These are phyloP conservation scores for Lepidium sativum DNA, from an alignment of 345 rosid genomes.

Conservation along the genomic window DNA sequence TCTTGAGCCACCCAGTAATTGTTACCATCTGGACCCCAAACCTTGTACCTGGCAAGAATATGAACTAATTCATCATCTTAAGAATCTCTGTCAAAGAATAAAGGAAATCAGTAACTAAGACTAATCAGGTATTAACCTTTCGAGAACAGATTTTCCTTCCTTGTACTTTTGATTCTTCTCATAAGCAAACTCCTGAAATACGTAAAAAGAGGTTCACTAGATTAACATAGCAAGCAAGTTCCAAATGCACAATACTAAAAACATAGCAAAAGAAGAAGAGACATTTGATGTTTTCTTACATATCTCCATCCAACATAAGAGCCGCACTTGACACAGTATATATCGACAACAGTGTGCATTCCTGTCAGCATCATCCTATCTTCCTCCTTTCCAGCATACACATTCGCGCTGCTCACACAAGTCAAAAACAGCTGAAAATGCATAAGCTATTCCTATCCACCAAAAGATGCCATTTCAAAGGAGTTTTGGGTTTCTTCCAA, in stretches of 20 bases:
- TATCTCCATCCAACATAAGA: constrained; percentile 85
- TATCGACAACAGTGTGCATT: constrained; percentile 80
- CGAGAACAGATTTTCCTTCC: constrained; percentile 78
- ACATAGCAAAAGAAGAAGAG: constrained; percentile 26
- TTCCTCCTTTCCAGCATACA: constrained; percentile 61
- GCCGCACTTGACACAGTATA: constrained; percentile 80
- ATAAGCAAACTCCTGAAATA: constrained; percentile 50
- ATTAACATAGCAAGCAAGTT: constrained; percentile 4
- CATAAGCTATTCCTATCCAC: not conserved
- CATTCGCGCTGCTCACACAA: constrained; percentile 49
- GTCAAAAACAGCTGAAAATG: not conserved
- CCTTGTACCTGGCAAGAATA: constrained; percentile 44
- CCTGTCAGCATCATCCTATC: constrained; percentile 89
- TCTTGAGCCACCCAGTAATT: constrained; percentile 51
- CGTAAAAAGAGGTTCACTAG: not conserved
- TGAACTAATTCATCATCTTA: constrained; percentile 38
- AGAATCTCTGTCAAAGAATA: not conserved
- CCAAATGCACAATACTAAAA: constrained; percentile 27
- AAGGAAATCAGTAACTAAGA: not conserved
- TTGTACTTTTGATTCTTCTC: constrained; percentile 66
- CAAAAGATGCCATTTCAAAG: not conserved
- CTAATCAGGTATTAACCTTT: constrained; percentile 30
- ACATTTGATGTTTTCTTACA: constrained; percentile 30
- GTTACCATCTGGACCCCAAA: constrained; percentile 54
- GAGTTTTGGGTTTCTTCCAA: not conserved